Percentiles rank a stretch among this genome's conserved stretches.
Evolutionary conservation across 2,329 filamentous ascomycete species (phyloP).

Genomic region (Phyllosticta citrichinensis): DNA sequence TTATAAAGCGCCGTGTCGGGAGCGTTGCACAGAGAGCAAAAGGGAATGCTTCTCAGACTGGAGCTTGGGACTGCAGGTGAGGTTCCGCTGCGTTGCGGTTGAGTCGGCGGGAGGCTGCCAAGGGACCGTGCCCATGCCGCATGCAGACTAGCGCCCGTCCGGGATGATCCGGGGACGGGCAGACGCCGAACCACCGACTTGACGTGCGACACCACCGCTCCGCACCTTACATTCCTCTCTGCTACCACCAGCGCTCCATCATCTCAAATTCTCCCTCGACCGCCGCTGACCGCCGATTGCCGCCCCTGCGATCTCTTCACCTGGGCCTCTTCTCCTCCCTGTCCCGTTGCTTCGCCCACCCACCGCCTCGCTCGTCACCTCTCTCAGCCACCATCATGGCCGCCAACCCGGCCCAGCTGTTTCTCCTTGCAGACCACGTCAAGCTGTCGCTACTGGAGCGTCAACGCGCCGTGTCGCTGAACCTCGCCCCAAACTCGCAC

Average conservation of each 20-base stretch:
- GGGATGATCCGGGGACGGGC: neutral
- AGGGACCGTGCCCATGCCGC: neutral
- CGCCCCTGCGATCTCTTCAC: neutral
- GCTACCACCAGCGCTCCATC: neutral
- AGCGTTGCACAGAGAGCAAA: neutral
- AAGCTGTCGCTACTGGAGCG: slow-evolving; percentile 91
- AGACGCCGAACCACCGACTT: neutral
- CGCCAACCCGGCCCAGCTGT: slow-evolving; percentile 61
- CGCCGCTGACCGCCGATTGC: neutral
- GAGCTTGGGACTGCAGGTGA: neutral
- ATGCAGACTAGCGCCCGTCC: neutral
- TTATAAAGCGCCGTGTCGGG: slow-evolving; percentile 1
- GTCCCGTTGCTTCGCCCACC: neutral
- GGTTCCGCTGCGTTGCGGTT: no score
- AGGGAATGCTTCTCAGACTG: neutral
- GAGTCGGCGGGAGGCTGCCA: neutral
- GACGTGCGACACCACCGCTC: neutral
- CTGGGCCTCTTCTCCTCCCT: neutral
- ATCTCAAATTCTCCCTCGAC: neutral
- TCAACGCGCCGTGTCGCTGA: slow-evolving; percentile 71
- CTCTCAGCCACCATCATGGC: slow-evolving; percentile 22
- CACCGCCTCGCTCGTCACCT: neutral
- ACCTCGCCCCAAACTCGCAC: slow-evolving; percentile 68
- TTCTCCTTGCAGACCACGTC: slow-evolving; percentile 90
- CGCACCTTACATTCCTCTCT: neutral